A percentile compares a stretch with the other conserved stretches of the same genome.
phyloP scores from a whole-genome alignment of 2,329 filamentous ascomycete genomes.

The Paecilomyces fulvus region DNA sequence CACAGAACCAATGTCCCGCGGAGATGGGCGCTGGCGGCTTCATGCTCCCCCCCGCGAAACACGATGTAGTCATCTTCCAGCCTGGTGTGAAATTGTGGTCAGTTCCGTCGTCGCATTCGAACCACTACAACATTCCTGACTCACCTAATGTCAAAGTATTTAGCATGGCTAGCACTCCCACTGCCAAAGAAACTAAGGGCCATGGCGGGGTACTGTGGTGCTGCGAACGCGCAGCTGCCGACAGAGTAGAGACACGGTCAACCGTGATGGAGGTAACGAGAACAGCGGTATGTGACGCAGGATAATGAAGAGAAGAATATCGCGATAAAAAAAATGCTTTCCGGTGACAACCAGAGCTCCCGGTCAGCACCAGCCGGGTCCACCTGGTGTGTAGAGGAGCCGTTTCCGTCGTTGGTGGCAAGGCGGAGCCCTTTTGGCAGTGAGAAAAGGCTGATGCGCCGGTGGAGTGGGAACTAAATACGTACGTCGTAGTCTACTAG shows the following conservation, averaged over 20 bases:
- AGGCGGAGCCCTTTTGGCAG: background rate
- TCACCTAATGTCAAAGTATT: constrained; percentile 43
- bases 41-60: constrained; percentile 65
- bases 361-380: background rate
- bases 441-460: background rate
- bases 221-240: background rate
- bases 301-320: background rate
- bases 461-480: background rate
- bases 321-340: constrained; percentile 1
- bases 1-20: constrained; percentile 68
- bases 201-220: constrained; percentile 19
- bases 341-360: background rate
- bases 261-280: background rate
- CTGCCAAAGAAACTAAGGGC: constrained; percentile 39
- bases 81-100: constrained; percentile 34
- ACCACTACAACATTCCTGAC: background rate
- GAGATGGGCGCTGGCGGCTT: constrained; percentile 66
- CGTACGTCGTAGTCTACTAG: background rate
- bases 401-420: constrained; percentile 3
- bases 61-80: constrained; percentile 73
- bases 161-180: constrained; percentile 36
- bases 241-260: background rate
- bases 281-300: background rate
- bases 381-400: constrained; percentile 1
- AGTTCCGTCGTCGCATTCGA: constrained; percentile 7